Evolutionary conservation across 441 rosid genomes (phyloP), one percentile per base, ranked within the genome.

Genomic region (Erodium trifolium): DNA sequence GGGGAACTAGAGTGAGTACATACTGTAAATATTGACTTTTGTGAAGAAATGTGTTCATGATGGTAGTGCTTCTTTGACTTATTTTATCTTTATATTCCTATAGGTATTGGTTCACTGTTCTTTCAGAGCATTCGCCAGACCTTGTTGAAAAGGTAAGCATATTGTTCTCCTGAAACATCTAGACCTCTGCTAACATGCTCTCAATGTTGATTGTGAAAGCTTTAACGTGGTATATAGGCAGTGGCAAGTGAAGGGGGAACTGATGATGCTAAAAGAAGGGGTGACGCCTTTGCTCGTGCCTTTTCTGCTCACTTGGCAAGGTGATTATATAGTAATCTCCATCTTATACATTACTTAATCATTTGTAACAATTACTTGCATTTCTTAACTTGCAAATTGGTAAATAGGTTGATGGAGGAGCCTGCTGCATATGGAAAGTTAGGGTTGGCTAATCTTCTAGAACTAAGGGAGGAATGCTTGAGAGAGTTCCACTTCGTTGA

Each of bases 181-280:
- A 60, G 0, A 12, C 5, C 35, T 19, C 23, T 60, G n/a, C 65
- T 60, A 31, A 31, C 34, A 31, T 31, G 34, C 3, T 31, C 34
- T 31, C 34, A 31, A 63, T 31, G 34, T 10, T 63, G 57, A 67
- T 8, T 63, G 55, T 57, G 41, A 71, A 35, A 75, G 68, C 31
- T 60, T 63, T 72, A 77, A 76, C 70, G 63, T 77, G 75, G 69
- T 73, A 31, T 31, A 0, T 31, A 94, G 99, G 99, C 99, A 57
- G 99, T 90, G 72, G 99, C 98, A 78, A 95, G 98, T 82, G 99
- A 92, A 87, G 99, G 99, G 23, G 97, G 99, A 77, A 92, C 97
- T 5, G 99, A 90, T 66, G 98, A 94, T 82, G 97, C 97, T 16
- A 90, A 87, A 82, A 85, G 95, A 81, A 89, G 98, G 71, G 99